Base-by-base conservation (phyloP, 129 eudicot genomes). In the Centaurea solstitialis region DNA sequence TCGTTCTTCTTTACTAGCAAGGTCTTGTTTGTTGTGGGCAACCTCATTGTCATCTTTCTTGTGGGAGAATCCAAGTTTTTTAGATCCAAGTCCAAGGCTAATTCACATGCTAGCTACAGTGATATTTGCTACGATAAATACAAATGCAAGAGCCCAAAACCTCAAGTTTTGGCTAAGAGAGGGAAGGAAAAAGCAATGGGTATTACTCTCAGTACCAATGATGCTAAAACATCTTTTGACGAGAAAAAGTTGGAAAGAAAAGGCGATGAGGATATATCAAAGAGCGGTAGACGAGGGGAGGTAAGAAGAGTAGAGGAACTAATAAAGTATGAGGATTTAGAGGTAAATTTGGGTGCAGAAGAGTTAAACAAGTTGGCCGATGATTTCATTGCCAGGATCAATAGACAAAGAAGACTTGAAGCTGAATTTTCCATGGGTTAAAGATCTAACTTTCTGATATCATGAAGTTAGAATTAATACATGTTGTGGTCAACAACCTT, bases 291-390 rank as follows among this genome's bases (percentile, higher is more conserved):
- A 72, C 76, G 47, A 76, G 72, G 30, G 39, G 70, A 70, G 12
- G 68, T 57, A 84, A 84, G 5, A 70, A 72, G n/a, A 2, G 77
- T 67, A n/a, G 78, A 81, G 24, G 74, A 73, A 64, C 0, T 45
- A 7, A 70, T 45, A 7, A 70, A 66, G 26, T 5, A 15, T 11
- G 70, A 62, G 78, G 72, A 76, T 38, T 65, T 57, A 62, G 75
- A 73, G 8, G 76, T 38, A 12, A 45, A n/a, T 78, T 72, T 86
- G 74, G 65, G 79, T 8, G 81, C 73, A 3, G 89, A 83, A 77
- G 89, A 87, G 74, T 80, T 87, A 72, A 90, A 87, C 79, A 90
- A 76, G 80, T 75, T 84, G 88, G 94, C 91, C 65, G 94, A 90
- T 72, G 89, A 85, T 85, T 87, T 90, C 70, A 90, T 90, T 80